phyloP scores from a whole-genome alignment of 352 stramenopile species.

The Phytophthora syringae region DNA sequence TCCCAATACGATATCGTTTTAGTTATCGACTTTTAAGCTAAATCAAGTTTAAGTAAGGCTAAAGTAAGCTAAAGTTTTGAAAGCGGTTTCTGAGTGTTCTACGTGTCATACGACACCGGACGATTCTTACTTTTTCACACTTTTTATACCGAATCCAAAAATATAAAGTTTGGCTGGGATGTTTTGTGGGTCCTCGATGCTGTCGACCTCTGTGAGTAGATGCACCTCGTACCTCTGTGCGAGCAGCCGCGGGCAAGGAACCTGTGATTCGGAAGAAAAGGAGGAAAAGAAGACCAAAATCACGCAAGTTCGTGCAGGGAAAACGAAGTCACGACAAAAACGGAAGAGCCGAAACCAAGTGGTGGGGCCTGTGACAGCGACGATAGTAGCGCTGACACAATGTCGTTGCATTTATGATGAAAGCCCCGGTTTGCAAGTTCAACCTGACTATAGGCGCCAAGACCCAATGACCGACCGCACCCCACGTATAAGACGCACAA shows the following conservation, averaged over 20 bases:
- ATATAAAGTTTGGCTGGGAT: no score
- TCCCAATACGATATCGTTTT: no score
- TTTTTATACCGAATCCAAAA: no score
- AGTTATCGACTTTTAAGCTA: no score
- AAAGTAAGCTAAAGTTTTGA: no score
- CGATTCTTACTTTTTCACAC: no score
- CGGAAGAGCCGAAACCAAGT: background rate
- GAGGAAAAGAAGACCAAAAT: background rate
- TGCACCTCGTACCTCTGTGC: background rate
- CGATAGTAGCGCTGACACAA: background rate
- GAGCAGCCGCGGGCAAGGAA: no score
- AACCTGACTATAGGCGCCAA: background rate
- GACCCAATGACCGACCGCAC: background rate
- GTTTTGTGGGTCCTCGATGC: no score
- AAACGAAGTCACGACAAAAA: background rate
- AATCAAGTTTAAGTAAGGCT: no score
- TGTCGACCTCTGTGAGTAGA: background rate
- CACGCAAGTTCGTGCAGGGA: background rate
- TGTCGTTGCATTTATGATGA: background rate
- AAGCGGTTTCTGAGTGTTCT: no score
- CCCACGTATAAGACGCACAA: background rate
- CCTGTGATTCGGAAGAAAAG: background rate
- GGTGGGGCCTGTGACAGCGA: background rate
- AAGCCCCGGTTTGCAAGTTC: background rate
- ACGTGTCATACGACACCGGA: no score